Base-by-base conservation (phyloP, 148 eudicot genomes). In the Spergularia marina region DNA sequence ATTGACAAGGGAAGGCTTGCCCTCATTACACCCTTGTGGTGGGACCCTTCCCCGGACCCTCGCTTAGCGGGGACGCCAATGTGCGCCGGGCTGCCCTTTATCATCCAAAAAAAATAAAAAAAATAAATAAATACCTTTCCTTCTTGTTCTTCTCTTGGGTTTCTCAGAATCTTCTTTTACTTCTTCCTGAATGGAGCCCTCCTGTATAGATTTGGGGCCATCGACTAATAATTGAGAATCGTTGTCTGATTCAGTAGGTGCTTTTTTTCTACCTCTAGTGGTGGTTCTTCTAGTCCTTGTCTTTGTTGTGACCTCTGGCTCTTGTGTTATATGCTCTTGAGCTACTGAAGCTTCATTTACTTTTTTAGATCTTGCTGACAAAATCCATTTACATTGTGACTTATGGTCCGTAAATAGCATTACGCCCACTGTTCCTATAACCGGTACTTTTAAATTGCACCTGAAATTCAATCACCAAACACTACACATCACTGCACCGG, bases 381-480 rank as follows among this genome's bases (percentile, higher is more conserved):
- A 60, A 57, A 76, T 74, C 77, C 76, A 85, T 74, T 84, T 80
- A 79, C 77, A 79, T n/a, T 63, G 84, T 30, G 74, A 39, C 78
- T 76, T 71, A 71, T 73, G 68, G 67, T 85, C 84, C 49, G 74
- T 85, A 80, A 85, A 75, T 78, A 79, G 80, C 81, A 90, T 59
- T 41, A 86, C 73, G 20, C 80, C 74, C 44, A 83, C 78, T 25
- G 75, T 75, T 55, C 85, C 88, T 56, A 78, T 57, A 13, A 52
- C 47, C 47, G 78, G 82, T 80, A 80, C 74, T 77, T 83, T 88
- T 39, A 83, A 78, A 71, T 84, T 86, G 86, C 91, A 91, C 88
- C 97, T 91, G 89, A 76, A 76, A 55, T 16, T 62, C 62, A 82
- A 54, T 53, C 54, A 67, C 54, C 68, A 71, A 52, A 67, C 49